Conservation (phyloP, 495 filamentous ascomycete species). For the Penicillium crystallinum region DNA sequence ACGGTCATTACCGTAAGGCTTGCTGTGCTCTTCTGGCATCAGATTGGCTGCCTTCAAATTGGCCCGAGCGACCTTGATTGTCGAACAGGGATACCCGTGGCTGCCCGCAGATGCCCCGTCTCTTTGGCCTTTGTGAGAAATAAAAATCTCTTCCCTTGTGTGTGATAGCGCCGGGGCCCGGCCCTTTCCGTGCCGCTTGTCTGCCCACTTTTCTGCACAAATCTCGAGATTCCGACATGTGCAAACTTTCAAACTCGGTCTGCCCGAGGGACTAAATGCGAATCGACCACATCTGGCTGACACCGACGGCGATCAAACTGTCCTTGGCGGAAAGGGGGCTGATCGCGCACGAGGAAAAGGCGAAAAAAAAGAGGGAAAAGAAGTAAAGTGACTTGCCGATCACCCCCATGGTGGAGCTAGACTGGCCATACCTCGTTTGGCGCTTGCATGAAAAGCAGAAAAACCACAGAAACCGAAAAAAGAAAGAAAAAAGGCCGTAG, state of each 20-base stretch:
- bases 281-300: not conserved
- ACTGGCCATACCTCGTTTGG: conserved; percentile 24
- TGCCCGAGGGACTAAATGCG: conserved; percentile 1
- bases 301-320: not conserved
- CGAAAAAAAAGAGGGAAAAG: not conserved
- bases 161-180: conserved; percentile 33
- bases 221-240: conserved; percentile 1
- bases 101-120: conserved; percentile 7
- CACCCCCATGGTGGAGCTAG: conserved; percentile 11
- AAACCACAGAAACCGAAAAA: not conserved
- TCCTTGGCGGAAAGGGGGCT: conserved; percentile 1
- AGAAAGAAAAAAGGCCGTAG: conserved; percentile 9
- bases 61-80: conserved; percentile 21
- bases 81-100: conserved; percentile 7
- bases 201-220: conserved; percentile 10
- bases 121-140: not conserved
- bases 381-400: conserved; percentile 27
- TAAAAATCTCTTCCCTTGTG: not conserved
- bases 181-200: conserved; percentile 43
- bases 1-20: conserved; percentile 37
- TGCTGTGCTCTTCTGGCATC: conserved; percentile 10
- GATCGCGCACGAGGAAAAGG: conserved; percentile 13
- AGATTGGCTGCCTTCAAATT: conserved; percentile 20
- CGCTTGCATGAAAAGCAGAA: conserved; percentile 21
- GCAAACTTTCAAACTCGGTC: conserved; percentile 3